Conservation (phyloP, 768 basidiomycete genomes). For the Flagelloscypha sp. region DNA sequence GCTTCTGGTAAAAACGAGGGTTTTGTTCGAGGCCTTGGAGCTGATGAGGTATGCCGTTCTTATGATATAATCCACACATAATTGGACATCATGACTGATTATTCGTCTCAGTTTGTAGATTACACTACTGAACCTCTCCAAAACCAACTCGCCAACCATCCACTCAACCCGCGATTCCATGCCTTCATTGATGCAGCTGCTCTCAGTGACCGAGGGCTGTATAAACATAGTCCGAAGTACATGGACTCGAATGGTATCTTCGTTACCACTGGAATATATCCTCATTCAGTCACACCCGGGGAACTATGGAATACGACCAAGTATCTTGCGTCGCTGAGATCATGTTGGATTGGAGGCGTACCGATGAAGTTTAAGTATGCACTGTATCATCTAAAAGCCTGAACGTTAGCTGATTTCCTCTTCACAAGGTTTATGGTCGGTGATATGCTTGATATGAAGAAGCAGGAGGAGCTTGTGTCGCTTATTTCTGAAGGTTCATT, state of each 20-base stretch:
- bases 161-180: slow-evolving; percentile 45
- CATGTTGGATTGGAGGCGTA: slow-evolving; percentile 46
- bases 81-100: background rate
- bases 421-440: slow-evolving; percentile 25
- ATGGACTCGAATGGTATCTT: slow-evolving; percentile 46
- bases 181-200: slow-evolving; percentile 56
- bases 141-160: slow-evolving; percentile 33
- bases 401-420: background rate
- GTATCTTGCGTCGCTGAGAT: slow-evolving; percentile 28
- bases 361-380: slow-evolving; percentile 40
- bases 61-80: background rate
- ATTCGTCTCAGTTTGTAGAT: slow-evolving; percentile 43
- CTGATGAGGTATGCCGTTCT: slow-evolving; percentile 46
- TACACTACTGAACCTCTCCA: slow-evolving; percentile 47
- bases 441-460: slow-evolving; percentile 25
- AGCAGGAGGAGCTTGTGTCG: slow-evolving; percentile 27
- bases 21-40: slow-evolving; percentile 51
- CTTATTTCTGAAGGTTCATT: slow-evolving; percentile 35
- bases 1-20: slow-evolving; percentile 55
- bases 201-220: slow-evolving; percentile 39
- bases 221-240: slow-evolving; percentile 41
- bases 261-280: slow-evolving; percentile 43
- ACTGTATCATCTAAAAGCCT: background rate
- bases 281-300: slow-evolving; percentile 21
- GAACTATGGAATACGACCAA: slow-evolving; percentile 25